Percentiles rank a stretch among this genome's conserved stretches.
Conservation (phyloP, 352 stramenopile genomes). For the Phytophthora litchii region DNA sequence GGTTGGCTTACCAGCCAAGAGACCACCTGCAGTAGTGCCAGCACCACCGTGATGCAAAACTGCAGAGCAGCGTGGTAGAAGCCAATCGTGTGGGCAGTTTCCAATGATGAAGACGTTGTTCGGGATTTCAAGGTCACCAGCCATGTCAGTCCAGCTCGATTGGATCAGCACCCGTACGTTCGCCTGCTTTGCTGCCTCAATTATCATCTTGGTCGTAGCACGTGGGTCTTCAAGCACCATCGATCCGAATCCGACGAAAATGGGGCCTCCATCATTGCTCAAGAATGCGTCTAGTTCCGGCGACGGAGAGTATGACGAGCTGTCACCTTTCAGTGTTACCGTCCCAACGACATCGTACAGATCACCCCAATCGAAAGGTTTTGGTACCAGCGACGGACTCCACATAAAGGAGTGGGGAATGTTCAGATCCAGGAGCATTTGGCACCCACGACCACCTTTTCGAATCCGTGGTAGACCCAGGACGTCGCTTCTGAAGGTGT, state of each 20-base stretch:
- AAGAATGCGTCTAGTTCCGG: constrained; percentile 65
- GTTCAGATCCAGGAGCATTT: constrained; percentile 58
- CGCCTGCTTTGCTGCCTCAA: constrained; percentile 61
- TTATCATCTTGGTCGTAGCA: constrained; percentile 78
- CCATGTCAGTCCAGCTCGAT: constrained; percentile 83
- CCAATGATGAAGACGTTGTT: constrained; percentile 63
- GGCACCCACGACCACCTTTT: constrained; percentile 48
- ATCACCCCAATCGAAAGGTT: constrained; percentile 87
- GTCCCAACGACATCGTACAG: constrained; percentile 88
- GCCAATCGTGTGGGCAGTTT: constrained; percentile 88
- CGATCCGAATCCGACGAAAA: constrained; percentile 94
- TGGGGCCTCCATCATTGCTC: constrained; percentile 52
- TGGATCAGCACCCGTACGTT: constrained; percentile 88
- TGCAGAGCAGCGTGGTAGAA: constrained; percentile 83
- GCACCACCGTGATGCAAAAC: constrained; percentile 83
- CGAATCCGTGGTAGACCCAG: constrained; percentile 57
- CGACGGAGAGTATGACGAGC: constrained; percentile 43
- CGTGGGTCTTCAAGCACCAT: constrained; percentile 91
- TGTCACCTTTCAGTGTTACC: constrained; percentile 51
- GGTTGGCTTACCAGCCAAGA: constrained; percentile 90
- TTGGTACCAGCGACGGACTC: constrained; percentile 81
- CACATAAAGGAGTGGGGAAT: constrained; percentile 91
- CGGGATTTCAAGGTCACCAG: constrained; percentile 39
- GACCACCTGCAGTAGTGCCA: constrained; percentile 89
- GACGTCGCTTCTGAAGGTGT: constrained; percentile 67